Evolutionary conservation across 352 stramenopile species (phyloP).

Genomic region (Phytophthora foliorum): DNA sequence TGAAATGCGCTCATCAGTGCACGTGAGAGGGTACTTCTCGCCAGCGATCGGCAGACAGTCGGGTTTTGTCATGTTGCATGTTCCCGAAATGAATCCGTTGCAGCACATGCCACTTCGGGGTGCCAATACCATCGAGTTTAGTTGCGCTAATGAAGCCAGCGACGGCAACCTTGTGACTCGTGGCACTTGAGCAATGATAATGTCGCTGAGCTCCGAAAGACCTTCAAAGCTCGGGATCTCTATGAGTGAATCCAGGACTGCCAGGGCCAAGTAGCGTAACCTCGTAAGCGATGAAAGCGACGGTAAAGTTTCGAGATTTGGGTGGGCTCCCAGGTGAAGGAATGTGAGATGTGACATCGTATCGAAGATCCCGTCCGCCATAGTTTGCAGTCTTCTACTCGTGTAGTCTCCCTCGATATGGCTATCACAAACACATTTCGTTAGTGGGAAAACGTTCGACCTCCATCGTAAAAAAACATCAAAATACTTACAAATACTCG

Average conservation of each 20-base stretch:
- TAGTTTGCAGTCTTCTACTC: conserved; percentile 23
- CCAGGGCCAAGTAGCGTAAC: conserved; percentile 48
- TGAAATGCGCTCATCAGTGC: conserved; percentile 27
- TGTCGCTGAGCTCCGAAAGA: conserved; percentile 14
- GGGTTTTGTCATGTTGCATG: conserved; percentile 33
- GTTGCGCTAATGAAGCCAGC: conserved; percentile 14
- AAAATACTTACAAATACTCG: conserved; percentile 49
- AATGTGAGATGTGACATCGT: conserved; percentile 45
- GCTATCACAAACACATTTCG: not conserved
- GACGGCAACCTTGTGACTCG: conserved; percentile 29
- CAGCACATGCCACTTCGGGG: conserved; percentile 42
- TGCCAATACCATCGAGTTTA: conserved; percentile 30
- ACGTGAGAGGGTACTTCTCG: conserved; percentile 29
- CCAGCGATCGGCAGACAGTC: conserved; percentile 33
- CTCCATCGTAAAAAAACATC: not conserved
- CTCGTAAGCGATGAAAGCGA: conserved; percentile 39
- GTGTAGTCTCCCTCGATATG: conserved; percentile 45
- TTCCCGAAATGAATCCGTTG: conserved; percentile 41
- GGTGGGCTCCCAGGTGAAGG: conserved; percentile 38
- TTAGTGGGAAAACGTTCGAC: not conserved
- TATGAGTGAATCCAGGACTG: conserved; percentile 17
- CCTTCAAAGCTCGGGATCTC: conserved; percentile 42
- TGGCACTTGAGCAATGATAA: conserved; percentile 32
- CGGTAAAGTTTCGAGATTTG: conserved; percentile 31
- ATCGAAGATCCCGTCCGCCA: conserved; percentile 31